These are phyloP conservation scores for Talaromyces trachyspermus DNA, from an alignment of 495 filamentous ascomycete species.

Conservation along the genomic window DNA sequence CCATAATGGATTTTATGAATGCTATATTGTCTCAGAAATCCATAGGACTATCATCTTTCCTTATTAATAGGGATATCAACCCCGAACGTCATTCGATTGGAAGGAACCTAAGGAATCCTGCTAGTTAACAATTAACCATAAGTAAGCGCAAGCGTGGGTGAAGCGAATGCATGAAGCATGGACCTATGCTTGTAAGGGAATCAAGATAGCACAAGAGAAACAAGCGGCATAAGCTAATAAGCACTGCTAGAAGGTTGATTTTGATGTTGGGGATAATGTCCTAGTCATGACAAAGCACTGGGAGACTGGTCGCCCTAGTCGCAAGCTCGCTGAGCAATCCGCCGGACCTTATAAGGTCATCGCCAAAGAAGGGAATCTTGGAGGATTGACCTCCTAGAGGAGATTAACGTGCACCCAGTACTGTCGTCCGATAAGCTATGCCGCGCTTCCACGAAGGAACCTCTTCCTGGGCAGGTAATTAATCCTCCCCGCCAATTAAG, in stretches of 20 bases:
- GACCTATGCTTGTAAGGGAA: neutral
- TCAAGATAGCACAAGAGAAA: neutral
- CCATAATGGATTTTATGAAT: neutral
- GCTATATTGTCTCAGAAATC: neutral
- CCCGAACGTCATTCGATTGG: slow-evolving; percentile 1
- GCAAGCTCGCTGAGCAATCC: neutral
- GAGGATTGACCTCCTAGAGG: slow-evolving; percentile 1
- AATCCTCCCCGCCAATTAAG: neutral
- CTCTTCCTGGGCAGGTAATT: neutral
- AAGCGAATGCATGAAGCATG: neutral
- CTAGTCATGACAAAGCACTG: slow-evolving; percentile 4
- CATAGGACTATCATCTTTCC: neutral
- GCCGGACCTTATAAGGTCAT: neutral
- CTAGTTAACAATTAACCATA: neutral
- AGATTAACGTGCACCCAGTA: slow-evolving; percentile 17
- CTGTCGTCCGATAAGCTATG: slow-evolving; percentile 11
- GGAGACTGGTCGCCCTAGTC: neutral
- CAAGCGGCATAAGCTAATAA: slow-evolving; percentile 1
- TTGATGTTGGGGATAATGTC: slow-evolving; percentile 3
- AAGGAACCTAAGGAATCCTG: neutral
- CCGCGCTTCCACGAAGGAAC: neutral
- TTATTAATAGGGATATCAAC: neutral
- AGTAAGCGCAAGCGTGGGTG: neutral
- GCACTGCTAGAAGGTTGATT: slow-evolving; percentile 1
- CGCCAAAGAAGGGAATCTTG: too few relatives aligned